Conservation (phyloP, 2,329 filamentous ascomycete species). For the Xylaria hypoxylon region DNA sequence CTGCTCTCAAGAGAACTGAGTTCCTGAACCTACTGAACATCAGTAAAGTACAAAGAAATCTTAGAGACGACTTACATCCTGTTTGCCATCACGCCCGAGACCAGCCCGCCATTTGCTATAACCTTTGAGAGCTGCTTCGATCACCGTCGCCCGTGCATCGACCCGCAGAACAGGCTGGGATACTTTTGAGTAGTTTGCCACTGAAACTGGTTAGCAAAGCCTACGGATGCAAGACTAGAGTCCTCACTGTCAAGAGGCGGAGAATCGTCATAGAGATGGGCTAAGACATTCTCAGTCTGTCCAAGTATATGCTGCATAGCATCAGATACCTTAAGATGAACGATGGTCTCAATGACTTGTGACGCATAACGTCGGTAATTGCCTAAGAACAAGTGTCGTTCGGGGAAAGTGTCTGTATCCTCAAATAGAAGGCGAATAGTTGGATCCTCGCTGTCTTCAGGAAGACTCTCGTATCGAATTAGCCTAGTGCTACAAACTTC, state of each 20-base stretch:
- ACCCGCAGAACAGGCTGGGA: constrained; percentile 80
- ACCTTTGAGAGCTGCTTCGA: constrained; percentile 89
- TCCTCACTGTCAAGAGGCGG: constrained; percentile 73
- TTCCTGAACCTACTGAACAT: constrained; percentile 58
- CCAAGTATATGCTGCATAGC: constrained; percentile 89
- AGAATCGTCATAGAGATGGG: constrained; percentile 78
- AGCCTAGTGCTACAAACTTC: constrained; percentile 86
- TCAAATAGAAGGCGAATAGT: constrained; percentile 87
- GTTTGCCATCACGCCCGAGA: constrained; percentile 36
- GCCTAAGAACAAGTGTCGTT: constrained; percentile 92
- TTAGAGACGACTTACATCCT: constrained; percentile 37
- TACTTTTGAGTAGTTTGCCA: constrained; percentile 73
- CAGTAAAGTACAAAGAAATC: constrained; percentile 34
- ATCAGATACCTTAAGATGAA: constrained; percentile 82
- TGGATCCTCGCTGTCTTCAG: constrained; percentile 82
- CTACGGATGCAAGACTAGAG: constrained; percentile 7
- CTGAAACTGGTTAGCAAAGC: constrained; percentile 51
- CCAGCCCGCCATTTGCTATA: constrained; percentile 79
- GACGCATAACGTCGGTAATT: constrained; percentile 95
- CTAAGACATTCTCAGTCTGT: constrained; percentile 78
- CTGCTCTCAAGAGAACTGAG: constrained; percentile 69
- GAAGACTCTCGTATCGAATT: constrained; percentile 87
- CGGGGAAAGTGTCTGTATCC: constrained; percentile 93
- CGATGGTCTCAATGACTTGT: constrained; percentile 87
- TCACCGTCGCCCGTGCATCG: constrained; percentile 89